Conservation (phyloP, 106 monocot species). For the Dendrobium huoshanense region DNA sequence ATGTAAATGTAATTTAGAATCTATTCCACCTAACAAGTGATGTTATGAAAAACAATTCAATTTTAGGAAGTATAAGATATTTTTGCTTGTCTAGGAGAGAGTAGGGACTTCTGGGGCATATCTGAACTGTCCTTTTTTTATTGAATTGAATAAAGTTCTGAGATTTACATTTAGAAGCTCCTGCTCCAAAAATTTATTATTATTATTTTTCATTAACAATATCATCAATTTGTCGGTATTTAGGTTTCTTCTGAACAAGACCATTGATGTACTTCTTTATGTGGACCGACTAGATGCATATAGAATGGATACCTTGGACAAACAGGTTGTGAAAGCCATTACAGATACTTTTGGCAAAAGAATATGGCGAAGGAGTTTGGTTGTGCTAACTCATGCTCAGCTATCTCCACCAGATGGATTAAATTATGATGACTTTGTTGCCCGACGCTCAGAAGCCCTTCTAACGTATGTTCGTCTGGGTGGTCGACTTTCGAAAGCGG, state of each 20-base stretch:
- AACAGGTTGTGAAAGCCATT: slow-evolving; percentile 45
- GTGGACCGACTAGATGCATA: slow-evolving; percentile 67
- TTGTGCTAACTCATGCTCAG: slow-evolving; percentile 69
- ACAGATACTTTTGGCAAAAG: slow-evolving; percentile 56
- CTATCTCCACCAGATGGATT: slow-evolving; percentile 56
- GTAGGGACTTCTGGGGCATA: not conserved
- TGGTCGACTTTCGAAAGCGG: slow-evolving; percentile 39
- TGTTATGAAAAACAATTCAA: not conserved
- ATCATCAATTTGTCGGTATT: not conserved
- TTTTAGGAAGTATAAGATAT: not conserved
- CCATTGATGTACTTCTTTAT: slow-evolving; percentile 63
- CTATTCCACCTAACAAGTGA: not conserved
- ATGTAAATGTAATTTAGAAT: not conserved
- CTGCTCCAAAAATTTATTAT: not conserved
- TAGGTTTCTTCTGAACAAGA: slow-evolving; percentile 70
- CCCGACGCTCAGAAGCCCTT: slow-evolving; percentile 46
- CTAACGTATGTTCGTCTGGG: slow-evolving; percentile 35
- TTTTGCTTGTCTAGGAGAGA: not conserved
- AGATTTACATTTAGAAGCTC: slow-evolving; percentile 1
- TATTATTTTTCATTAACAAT: not conserved
- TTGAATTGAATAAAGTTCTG: not conserved
- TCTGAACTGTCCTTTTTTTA: not conserved
- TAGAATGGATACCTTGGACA: slow-evolving; percentile 54
- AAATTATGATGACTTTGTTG: slow-evolving; percentile 46
- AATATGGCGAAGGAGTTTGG: slow-evolving; percentile 51